Conservation (phyloP, 2,329 filamentous ascomycete genomes). For the Aspergillus floridensis region DNA sequence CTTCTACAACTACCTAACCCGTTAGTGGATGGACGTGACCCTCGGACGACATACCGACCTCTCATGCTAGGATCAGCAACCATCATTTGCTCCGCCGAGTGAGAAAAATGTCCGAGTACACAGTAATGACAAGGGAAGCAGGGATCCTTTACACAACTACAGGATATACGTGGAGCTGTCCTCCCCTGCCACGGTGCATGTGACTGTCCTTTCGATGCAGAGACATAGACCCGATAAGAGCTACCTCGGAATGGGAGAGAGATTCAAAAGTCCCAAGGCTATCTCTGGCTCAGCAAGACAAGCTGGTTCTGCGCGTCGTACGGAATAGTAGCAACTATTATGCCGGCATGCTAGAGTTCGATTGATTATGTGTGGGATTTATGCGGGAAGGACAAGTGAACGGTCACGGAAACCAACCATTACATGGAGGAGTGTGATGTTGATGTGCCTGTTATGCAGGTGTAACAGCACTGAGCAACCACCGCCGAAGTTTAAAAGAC, state of each 20-base stretch:
- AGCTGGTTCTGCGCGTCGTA: background rate
- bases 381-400: background rate
- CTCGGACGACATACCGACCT: background rate
- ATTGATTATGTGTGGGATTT: background rate
- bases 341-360: background rate
- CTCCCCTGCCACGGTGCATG: background rate
- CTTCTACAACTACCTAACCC: background rate
- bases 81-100: background rate
- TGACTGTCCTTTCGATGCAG: background rate
- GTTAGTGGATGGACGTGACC: background rate
- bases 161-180: background rate
- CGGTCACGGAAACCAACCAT: background rate
- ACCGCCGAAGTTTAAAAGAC: background rate
- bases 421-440: background rate
- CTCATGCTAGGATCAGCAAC: background rate
- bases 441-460: conserved; percentile 1
- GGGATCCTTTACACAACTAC: background rate
- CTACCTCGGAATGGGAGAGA: too few relatives aligned
- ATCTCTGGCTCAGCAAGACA: background rate
- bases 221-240: too few relatives aligned
- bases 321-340: background rate
- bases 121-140: background rate
- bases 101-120: background rate
- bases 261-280: background rate
- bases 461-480: background rate